Base-by-base conservation (phyloP, 2,329 filamentous ascomycete species). In the Xylaria sp. region DNA sequence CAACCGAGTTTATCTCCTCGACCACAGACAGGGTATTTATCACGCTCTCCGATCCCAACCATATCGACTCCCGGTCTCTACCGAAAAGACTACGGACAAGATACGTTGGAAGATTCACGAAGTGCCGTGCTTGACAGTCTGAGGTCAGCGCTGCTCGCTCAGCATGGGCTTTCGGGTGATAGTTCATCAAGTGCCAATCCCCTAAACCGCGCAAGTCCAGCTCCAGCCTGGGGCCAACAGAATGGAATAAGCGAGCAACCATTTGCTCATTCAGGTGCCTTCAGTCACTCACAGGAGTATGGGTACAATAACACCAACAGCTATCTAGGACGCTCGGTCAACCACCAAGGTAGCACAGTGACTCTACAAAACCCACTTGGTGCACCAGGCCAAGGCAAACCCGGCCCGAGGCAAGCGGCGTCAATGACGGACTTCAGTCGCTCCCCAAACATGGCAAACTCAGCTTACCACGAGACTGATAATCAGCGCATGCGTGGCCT, bases 61-160 rank as follows among this genome's bases (percentile, higher is more conserved):
- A 40, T 57, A 6, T 28, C 62, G 33, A 60, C 57, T 33, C 56
- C 66, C 15, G 23, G 25, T 23, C 57, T 61, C 43, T 47, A 64
- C 37, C 63, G 55, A 28, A 64, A 54, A 31, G 67, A 57, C 15
- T 21, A 58, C 55, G 49, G 42, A 14, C 17, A 46, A 12, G 58
- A 62, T 46, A 51, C 65, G 1, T 42, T 66, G 15, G 61, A 66
- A 47, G 49, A 61, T 15, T 72, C 72, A 17, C 70, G 70, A 31
- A 70, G 49, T 47, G 69, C 71, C 12, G 71, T 73, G 9, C 70
- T 74, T 52, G 70, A 73, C 21, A 71, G 62, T 47, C 35, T 74
- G 37, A 67, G 53, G 14, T 68, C 69, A 5, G 64, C 72, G 8
- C 52, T 74, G 6, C 68, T 69, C 50, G 71, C 70, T 4, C 70